phyloP scores from a whole-genome alignment of 208 protist genomes.

The Lotmaria passim region DNA sequence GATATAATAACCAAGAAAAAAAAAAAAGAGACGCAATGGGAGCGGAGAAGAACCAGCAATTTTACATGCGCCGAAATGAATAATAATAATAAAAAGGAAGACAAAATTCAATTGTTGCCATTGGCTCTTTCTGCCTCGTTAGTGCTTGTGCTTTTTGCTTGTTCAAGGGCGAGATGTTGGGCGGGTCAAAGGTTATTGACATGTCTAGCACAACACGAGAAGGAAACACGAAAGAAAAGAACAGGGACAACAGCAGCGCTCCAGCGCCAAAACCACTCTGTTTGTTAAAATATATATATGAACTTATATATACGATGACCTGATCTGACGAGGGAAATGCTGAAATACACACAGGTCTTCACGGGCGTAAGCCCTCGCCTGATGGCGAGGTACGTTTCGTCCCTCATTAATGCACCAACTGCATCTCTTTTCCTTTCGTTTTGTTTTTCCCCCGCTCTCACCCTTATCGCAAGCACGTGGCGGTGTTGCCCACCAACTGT shows the following conservation, averaged over 20 bases:
- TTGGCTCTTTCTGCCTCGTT: not conserved
- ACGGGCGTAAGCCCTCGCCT: too few relatives aligned
- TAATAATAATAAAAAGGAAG: conserved; percentile 18
- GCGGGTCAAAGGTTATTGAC: not conserved
- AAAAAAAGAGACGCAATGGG: conserved; percentile 7
- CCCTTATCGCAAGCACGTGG: too few relatives aligned
- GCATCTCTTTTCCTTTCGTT: conserved; percentile 13
- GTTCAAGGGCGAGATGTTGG: not conserved
- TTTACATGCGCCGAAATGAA: not conserved
- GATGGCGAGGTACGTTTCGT: too few relatives aligned
- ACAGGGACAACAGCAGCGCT: not conserved
- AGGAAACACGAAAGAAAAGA: conserved; percentile 11
- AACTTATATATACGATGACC: too few relatives aligned
- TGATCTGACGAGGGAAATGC: too few relatives aligned
- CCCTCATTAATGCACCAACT: too few relatives aligned
- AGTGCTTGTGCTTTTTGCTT: too few relatives aligned
- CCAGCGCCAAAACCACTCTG: too few relatives aligned
- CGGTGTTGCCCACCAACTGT: not conserved
- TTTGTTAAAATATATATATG: too few relatives aligned
- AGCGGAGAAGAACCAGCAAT: conserved; percentile 1
- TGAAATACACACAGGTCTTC: not conserved
- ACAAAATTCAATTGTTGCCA: not conserved
- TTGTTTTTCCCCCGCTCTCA: conserved; percentile 8
- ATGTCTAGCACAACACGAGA: too few relatives aligned
- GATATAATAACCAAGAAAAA: conserved; percentile 2